Percentiles rank a stretch among this genome's conserved stretches.
These are phyloP conservation scores for Drechslerella coelobrocha DNA, from an alignment of 2,329 filamentous ascomycete species.

Conservation along the genomic window DNA sequence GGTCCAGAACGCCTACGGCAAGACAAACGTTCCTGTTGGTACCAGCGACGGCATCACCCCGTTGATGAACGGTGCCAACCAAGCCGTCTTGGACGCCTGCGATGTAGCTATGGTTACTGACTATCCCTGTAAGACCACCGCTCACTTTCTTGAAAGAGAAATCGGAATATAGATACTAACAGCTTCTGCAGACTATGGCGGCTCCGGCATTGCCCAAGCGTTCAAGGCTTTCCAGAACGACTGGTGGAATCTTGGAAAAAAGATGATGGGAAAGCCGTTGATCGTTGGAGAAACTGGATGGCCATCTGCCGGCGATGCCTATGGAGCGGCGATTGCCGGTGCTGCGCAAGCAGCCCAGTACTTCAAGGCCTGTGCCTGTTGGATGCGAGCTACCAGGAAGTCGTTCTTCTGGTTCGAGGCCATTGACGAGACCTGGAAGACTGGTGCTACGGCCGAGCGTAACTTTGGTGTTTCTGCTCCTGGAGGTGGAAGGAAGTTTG, in stretches of 20 bases:
- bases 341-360: conserved; percentile 69
- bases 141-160: neutral
- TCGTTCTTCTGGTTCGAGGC: conserved; percentile 54
- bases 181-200: conserved; percentile 37
- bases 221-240: conserved; percentile 36
- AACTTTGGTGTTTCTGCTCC: conserved; percentile 37
- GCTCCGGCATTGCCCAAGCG: conserved; percentile 38
- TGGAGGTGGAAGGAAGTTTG: conserved; percentile 24
- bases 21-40: conserved; percentile 64
- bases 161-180: conserved; percentile 14
- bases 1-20: conserved; percentile 60
- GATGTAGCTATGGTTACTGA: conserved; percentile 59
- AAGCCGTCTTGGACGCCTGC: conserved; percentile 67
- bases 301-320: conserved; percentile 65
- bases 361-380: conserved; percentile 70
- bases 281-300: conserved; percentile 73
- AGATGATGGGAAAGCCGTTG: conserved; percentile 61
- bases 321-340: conserved; percentile 65
- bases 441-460: conserved; percentile 26
- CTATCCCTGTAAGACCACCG: conserved; percentile 43
- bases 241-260: conserved; percentile 39
- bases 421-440: conserved; percentile 47
- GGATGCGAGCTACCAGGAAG: conserved; percentile 53
- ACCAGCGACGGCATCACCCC: conserved; percentile 74
- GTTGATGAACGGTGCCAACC: conserved; percentile 68